Evolutionary conservation across 2,329 filamentous ascomycete species (phyloP).

Genomic region (Ustilaginoidea virens): DNA sequence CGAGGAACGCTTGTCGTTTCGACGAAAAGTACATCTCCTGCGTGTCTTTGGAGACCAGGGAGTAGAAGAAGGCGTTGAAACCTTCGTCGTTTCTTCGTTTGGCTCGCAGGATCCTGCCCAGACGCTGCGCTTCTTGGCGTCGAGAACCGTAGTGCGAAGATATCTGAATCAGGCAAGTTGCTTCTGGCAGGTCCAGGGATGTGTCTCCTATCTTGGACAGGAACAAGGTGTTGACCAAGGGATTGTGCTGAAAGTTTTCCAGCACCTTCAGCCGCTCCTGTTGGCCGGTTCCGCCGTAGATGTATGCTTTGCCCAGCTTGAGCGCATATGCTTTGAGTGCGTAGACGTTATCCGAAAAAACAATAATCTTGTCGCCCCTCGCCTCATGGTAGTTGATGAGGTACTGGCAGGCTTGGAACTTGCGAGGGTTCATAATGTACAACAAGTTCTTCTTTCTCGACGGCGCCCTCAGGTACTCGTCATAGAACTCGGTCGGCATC

Average conservation of each 20-base stretch:
- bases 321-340: constrained; percentile 74
- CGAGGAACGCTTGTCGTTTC: constrained; percentile 89
- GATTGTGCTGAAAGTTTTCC: constrained; percentile 90
- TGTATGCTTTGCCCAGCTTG: constrained; percentile 74
- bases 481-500: constrained; percentile 97
- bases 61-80: constrained; percentile 99
- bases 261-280: constrained; percentile 74
- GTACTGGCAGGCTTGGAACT: constrained; percentile 94
- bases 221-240: constrained; percentile 81
- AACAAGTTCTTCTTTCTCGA: constrained; percentile 36
- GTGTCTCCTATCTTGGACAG: constrained; percentile 96
- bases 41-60: constrained; percentile 90
- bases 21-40: constrained; percentile 97
- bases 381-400: constrained; percentile 96
- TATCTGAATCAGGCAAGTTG: constrained; percentile 92
- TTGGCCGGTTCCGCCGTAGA: constrained; percentile 79
- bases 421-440: constrained; percentile 94
- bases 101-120: constrained; percentile 84
- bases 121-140: constrained; percentile 85
- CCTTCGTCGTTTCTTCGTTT: constrained; percentile 95
- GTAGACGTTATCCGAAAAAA: constrained; percentile 96
- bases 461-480: constrained; percentile 69
- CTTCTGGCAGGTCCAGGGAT: constrained; percentile 91
- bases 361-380: constrained; percentile 92
- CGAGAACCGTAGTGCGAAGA: constrained; percentile 95